A percentile compares a stretch with the other conserved stretches of the same genome.
These are phyloP conservation scores for Aegle marmelos DNA, from an alignment of 345 rosid species.

Conservation along the genomic window DNA sequence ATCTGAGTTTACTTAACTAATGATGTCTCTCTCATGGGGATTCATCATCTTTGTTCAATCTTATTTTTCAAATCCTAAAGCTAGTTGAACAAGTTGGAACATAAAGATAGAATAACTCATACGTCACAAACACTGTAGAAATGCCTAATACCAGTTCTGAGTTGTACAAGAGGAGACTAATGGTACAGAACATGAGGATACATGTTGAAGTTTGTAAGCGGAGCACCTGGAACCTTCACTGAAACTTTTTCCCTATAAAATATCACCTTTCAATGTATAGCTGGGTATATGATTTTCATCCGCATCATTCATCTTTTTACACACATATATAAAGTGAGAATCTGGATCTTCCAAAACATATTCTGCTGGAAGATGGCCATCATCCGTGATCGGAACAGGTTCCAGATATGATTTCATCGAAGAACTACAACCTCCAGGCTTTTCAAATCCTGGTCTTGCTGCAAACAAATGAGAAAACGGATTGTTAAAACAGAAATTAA, in stretches of 20 bases:
- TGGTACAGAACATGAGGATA: slow-evolving; percentile 8
- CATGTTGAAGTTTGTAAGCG: slow-evolving; percentile 13
- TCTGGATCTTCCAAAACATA: slow-evolving; percentile 88
- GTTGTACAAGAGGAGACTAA: slow-evolving; percentile 16
- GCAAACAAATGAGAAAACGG: slow-evolving; percentile 22
- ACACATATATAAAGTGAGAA: slow-evolving; percentile 82
- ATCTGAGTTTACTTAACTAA: neutral
- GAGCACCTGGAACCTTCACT: slow-evolving; percentile 1
- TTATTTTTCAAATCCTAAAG: neutral
- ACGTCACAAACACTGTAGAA: slow-evolving; percentile 11
- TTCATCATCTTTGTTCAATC: neutral
- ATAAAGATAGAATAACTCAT: neutral
- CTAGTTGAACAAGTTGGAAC: neutral
- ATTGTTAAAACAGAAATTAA: neutral
- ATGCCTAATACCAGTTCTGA: slow-evolving; percentile 10
- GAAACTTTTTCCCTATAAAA: slow-evolving; percentile 17
- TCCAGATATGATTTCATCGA: slow-evolving; percentile 50
- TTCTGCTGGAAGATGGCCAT: slow-evolving; percentile 59
- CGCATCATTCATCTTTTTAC: slow-evolving; percentile 52
- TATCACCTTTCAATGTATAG: slow-evolving; percentile 40
- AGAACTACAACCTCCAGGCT: slow-evolving; percentile 37
- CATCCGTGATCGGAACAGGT: slow-evolving; percentile 63
- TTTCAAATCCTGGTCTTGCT: slow-evolving; percentile 87
- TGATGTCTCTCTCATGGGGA: neutral
- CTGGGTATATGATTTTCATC: slow-evolving; percentile 28